Base-by-base conservation (phyloP, 1,284 basidiomycete genomes). In the Sporisorium scitamineum region DNA sequence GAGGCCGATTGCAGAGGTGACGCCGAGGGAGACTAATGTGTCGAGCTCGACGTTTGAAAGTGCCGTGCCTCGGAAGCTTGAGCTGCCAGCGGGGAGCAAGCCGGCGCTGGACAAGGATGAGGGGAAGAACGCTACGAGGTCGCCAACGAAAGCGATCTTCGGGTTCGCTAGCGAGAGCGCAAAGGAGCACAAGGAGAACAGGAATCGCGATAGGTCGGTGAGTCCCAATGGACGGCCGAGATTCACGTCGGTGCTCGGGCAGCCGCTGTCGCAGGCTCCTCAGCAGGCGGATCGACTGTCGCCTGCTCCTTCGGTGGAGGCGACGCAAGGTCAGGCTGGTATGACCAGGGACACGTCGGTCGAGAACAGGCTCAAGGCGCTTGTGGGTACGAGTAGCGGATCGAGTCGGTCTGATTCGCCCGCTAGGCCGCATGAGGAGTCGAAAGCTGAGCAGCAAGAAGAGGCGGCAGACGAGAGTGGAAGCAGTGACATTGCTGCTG, bases 161-260 rank as follows among this genome's bases (percentile, higher is more conserved):
- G 72, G 72, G 1, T 70, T 75, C n/a, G 62, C 67, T 4, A 62
- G 59, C 26, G 61, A 67, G 58, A 60, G 61, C 27, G 31, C 13
- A 0, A 61, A 54, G 58, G 62, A 66, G 47, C 39, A 34, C 51
- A 45, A 48, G 32, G 66, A 56, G n/a, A 32, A 24, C 29, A 37
- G 2, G 24, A 54, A 3, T 29, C 47, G 51, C 24, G 77, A 54
- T 59, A 56, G 63, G 29, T 70, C 59, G 24, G 64, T 73, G 14
- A 79, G 70, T 42, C 70, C 78, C 41, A 68, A 61, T n/a, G 78
- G 78, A 11, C 63, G 80, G 31, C 72, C 75, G 22, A 31, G 78
- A 6, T 82, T 70, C 50, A 82, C 80, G 5, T 58, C 63, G 7
- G 74, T 77, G n/a, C 64, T 82, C 10, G 80, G 80, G 8, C 61